These are phyloP conservation scores for Erigeron canadensis DNA, from an alignment of 129 eudicot species.

Conservation along the genomic window DNA sequence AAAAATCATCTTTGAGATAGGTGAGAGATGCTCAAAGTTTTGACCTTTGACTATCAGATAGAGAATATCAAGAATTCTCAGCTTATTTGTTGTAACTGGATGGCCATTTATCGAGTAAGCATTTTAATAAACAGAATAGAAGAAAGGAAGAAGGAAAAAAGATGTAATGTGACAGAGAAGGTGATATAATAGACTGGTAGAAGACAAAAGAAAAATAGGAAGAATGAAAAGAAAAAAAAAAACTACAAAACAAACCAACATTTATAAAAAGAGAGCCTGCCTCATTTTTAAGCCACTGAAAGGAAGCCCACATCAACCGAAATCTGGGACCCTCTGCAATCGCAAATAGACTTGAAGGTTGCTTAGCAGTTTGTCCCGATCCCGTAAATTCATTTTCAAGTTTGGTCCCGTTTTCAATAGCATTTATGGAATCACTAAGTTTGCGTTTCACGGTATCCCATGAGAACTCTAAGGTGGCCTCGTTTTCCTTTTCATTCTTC, in stretches of 20 bases:
- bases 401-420: conserved; percentile 43
- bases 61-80: not conserved
- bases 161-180: not conserved
- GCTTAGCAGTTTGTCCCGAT: conserved; percentile 35
- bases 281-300: conserved; percentile 82
- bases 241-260: conserved; percentile 1
- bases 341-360: conserved; percentile 73
- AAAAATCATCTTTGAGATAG: conserved; percentile 4
- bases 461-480: conserved; percentile 44
- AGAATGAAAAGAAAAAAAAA: not conserved
- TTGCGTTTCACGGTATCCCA: conserved; percentile 79
- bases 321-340: conserved; percentile 80
- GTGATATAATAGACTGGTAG: not conserved
- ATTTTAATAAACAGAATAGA: not conserved
- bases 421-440: conserved; percentile 54
- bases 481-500: conserved; percentile 43
- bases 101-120: not conserved
- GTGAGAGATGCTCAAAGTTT: not conserved
- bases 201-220: not conserved
- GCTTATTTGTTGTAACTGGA: not conserved
- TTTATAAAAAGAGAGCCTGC: conserved; percentile 40
- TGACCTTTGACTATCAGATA: not conserved
- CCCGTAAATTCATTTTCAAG: conserved; percentile 32
- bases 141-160: not conserved
- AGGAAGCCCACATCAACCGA: conserved; percentile 70